Evolutionary conservation across 2,329 filamentous ascomycete genomes (phyloP).

Genomic region (Aspergillus transmontanensis): DNA sequence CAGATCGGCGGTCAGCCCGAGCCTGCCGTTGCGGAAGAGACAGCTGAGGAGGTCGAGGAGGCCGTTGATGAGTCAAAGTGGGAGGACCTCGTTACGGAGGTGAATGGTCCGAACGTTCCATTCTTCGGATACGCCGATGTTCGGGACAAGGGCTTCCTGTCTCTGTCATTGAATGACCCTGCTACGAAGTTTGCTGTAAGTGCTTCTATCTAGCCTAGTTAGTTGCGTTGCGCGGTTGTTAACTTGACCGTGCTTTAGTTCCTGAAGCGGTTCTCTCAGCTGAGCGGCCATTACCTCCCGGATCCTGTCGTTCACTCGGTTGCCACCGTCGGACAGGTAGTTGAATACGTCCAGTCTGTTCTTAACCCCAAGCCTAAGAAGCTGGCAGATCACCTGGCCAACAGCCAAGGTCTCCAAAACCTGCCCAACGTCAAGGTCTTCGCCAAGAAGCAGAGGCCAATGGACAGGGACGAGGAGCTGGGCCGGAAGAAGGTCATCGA

Average conservation of each 20-base stretch:
- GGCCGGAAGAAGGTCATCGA: constrained; percentile 82
- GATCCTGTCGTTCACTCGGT: constrained; percentile 67
- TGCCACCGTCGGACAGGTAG: constrained; percentile 56
- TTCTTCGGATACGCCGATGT: constrained; percentile 28
- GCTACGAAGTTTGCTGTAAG: constrained; percentile 74
- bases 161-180: constrained; percentile 58
- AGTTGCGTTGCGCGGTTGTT: constrained; percentile 50
- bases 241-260: constrained; percentile 57
- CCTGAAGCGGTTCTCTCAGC: constrained; percentile 75
- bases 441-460: constrained; percentile 65
- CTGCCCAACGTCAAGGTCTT: constrained; percentile 73
- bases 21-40: constrained; percentile 10
- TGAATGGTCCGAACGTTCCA: constrained; percentile 19
- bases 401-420: constrained; percentile 49
- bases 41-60: constrained; percentile 11
- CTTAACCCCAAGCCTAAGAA: constrained; percentile 50
- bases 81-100: constrained; percentile 24
- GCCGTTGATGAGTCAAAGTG: constrained; percentile 15
- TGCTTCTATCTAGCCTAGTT: constrained; percentile 21
- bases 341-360: constrained; percentile 52
- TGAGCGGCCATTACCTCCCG: constrained; percentile 75
- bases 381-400: constrained; percentile 62
- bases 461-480: constrained; percentile 70
- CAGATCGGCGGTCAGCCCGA: constrained; percentile 32
- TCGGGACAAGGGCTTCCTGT: constrained; percentile 58